Evolutionary conservation across 306 rosid genomes (phyloP).

Genomic region (Biancaea sappan): DNA sequence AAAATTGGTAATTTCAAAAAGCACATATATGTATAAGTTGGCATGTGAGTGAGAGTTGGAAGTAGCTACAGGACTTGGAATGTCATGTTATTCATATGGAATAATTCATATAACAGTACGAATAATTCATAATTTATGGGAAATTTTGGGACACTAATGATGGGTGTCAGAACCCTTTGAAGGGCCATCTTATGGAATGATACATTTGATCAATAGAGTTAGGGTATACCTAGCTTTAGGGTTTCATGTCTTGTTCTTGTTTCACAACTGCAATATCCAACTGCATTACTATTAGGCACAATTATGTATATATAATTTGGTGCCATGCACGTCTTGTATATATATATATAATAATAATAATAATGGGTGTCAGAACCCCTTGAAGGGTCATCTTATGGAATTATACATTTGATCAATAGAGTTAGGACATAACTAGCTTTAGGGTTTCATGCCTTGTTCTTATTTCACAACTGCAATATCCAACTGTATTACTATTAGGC

Average conservation of each 20-base stretch:
- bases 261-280: background rate
- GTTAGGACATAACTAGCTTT: slow-evolving; percentile 33
- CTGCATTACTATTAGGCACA: background rate
- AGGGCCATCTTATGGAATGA: slow-evolving; percentile 32
- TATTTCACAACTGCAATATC: background rate
- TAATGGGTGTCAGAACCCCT: slow-evolving; percentile 40
- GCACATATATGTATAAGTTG: slow-evolving; percentile 34
- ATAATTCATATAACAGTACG: slow-evolving; percentile 33
- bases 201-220: slow-evolving; percentile 31
- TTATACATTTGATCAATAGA: slow-evolving; percentile 33
- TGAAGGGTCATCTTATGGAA: slow-evolving; percentile 27
- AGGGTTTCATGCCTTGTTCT: slow-evolving; percentile 37
- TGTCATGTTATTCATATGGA: slow-evolving; percentile 41
- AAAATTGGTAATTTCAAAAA: too few relatives aligned
- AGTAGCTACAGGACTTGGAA: slow-evolving; percentile 36
- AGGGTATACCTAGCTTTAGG: slow-evolving; percentile 34
- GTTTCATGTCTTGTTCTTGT: slow-evolving; percentile 34
- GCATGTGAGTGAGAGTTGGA: slow-evolving; percentile 37
- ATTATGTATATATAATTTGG: slow-evolving; percentile 28
- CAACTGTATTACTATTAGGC: background rate
- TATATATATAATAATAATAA: too few relatives aligned
- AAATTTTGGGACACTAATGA: slow-evolving; percentile 33
- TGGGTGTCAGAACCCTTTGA: slow-evolving; percentile 37
- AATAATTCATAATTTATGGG: background rate
- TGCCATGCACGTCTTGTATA: too few relatives aligned